phyloP scores from a whole-genome alignment of 805 yeast species.

The Maudiozyma serrabonitensis region DNA sequence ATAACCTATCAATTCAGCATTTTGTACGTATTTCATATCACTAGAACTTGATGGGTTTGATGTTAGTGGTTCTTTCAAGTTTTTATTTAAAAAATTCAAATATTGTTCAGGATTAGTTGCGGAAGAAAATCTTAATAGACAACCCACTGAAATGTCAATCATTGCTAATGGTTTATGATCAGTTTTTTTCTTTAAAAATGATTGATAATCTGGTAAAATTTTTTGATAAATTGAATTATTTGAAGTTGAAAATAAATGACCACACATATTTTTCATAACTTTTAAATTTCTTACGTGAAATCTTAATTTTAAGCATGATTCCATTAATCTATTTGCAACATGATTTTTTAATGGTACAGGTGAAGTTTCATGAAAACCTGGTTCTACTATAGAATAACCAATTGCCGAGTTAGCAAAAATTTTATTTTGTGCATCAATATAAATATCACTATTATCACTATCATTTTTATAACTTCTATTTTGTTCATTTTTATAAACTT shows the following conservation, averaged over 20 bases:
- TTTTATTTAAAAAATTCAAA: slow-evolving; percentile 21
- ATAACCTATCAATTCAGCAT: slow-evolving; percentile 38
- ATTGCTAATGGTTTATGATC: slow-evolving; percentile 7
- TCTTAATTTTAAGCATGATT: slow-evolving; percentile 24
- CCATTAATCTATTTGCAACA: slow-evolving; percentile 23
- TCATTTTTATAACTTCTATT: neutral
- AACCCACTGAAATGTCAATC: slow-evolving; percentile 14
- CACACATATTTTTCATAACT: slow-evolving; percentile 25
- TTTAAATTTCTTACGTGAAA: slow-evolving; percentile 26
- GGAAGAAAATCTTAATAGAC: slow-evolving; percentile 37
- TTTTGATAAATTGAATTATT: slow-evolving; percentile 5
- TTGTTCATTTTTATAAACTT: neutral
- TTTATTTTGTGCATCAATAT: slow-evolving; percentile 6
- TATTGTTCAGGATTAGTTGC: slow-evolving; percentile 41
- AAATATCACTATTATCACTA: neutral
- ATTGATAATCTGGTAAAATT: slow-evolving; percentile 15
- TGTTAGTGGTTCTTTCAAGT: slow-evolving; percentile 7
- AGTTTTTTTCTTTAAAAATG: slow-evolving; percentile 9
- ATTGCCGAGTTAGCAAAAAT: slow-evolving; percentile 17
- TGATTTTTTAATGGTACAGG: slow-evolving; percentile 26
- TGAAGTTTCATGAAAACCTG: slow-evolving; percentile 26
- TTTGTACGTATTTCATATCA: slow-evolving; percentile 8
- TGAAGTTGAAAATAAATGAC: slow-evolving; percentile 3
- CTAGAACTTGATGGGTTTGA: neutral
- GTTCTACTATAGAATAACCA: slow-evolving; percentile 28